Conservation (phyloP, 768 basidiomycete species). For the Russula virescens region DNA sequence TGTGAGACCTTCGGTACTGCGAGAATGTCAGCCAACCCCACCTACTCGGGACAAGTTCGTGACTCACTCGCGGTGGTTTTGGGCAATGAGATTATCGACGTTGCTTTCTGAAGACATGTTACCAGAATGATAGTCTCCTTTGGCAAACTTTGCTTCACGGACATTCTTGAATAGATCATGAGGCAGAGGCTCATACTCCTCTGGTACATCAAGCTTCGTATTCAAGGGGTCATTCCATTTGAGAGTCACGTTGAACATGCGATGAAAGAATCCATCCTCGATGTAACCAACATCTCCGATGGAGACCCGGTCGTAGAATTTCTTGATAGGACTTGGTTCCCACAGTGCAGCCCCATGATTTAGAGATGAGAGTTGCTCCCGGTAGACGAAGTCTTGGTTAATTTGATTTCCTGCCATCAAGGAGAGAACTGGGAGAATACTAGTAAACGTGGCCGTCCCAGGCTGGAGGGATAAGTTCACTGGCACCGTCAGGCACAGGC, state of each 20-base stretch:
- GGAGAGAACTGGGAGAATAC: too few relatives aligned
- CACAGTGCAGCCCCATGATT: slow-evolving; percentile 16
- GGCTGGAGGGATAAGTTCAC: too few relatives aligned
- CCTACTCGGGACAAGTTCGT: too few relatives aligned
- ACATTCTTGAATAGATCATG: neutral
- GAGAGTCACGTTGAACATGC: slow-evolving; percentile 20
- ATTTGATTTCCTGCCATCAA: neutral
- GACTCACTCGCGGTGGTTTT: neutral
- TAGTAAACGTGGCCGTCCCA: too few relatives aligned
- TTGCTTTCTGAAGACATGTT: neutral
- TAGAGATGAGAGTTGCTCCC: slow-evolving; percentile 7
- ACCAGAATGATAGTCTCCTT: neutral
- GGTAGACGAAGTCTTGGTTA: too few relatives aligned
- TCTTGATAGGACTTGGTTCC: slow-evolving; percentile 18
- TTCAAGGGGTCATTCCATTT: neutral
- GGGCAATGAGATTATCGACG: neutral
- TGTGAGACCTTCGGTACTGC: neutral
- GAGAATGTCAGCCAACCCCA: neutral
- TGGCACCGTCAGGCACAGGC: too few relatives aligned
- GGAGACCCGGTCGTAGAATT: slow-evolving; percentile 14
- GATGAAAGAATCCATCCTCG: slow-evolving; percentile 13
- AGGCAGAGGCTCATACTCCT: neutral
- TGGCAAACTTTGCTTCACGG: neutral
- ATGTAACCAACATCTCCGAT: slow-evolving; percentile 25
- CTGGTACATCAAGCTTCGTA: neutral